A percentile compares a stretch with the other conserved stretches of the same genome.
Evolutionary conservation across 345 rosid species (phyloP).

Genomic region (Euphorbia lathyris): DNA sequence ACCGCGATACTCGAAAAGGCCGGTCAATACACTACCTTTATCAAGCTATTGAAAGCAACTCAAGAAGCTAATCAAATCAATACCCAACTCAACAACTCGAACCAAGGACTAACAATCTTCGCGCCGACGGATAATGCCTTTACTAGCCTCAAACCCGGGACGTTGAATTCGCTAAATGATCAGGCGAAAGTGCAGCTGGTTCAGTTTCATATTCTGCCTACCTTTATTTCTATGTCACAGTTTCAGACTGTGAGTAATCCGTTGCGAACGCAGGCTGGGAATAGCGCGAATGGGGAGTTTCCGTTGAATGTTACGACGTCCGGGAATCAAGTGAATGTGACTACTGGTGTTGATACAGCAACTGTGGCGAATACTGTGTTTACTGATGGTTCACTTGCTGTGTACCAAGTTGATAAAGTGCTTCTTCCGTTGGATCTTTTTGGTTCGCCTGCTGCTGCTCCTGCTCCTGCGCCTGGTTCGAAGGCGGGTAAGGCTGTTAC

Average conservation of each 20-base stretch:
- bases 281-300: slow-evolving; percentile 48
- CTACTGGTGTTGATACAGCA: slow-evolving; percentile 68
- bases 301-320: slow-evolving; percentile 71
- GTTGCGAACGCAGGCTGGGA: slow-evolving; percentile 79
- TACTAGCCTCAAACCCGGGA: slow-evolving; percentile 56
- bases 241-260: slow-evolving; percentile 93
- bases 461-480: slow-evolving; percentile 65
- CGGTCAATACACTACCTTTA: slow-evolving; percentile 68
- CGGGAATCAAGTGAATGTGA: slow-evolving; percentile 74
- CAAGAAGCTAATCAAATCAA: slow-evolving; percentile 70
- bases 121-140: slow-evolving; percentile 87
- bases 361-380: slow-evolving; percentile 60
- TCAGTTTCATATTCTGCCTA: slow-evolving; percentile 79
- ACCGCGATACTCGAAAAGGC: slow-evolving; percentile 70
- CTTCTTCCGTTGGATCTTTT: slow-evolving; percentile 66
- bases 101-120: slow-evolving; percentile 69
- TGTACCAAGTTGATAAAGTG: slow-evolving; percentile 77
- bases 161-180: slow-evolving; percentile 61
- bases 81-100: slow-evolving; percentile 66
- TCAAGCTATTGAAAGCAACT: slow-evolving; percentile 58
- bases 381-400: slow-evolving; percentile 53
- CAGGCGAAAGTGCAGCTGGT: slow-evolving; percentile 68
- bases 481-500: slow-evolving; percentile 39
- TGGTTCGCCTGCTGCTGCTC: slow-evolving; percentile 52
- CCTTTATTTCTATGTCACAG: slow-evolving; percentile 52